phyloP scores from a whole-genome alignment of 805 yeast genomes.

The Kurtzmaniella cleridarum region DNA sequence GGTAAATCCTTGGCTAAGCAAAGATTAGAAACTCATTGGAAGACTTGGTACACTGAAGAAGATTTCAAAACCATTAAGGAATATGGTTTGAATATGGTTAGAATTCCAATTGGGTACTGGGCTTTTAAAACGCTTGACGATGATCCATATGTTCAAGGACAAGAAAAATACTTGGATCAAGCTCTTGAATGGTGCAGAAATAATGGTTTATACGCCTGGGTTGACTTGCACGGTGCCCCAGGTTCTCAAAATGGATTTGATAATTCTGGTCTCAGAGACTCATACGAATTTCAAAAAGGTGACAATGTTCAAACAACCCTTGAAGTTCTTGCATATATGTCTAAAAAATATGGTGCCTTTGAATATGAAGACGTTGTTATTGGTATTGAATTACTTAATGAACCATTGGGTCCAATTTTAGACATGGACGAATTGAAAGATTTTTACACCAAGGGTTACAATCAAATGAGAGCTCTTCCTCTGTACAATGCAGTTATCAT shows the following conservation, averaged over 20 bases:
- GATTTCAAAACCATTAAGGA: constrained; percentile 59
- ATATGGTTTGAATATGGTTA: constrained; percentile 74
- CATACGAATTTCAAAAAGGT: constrained; percentile 48
- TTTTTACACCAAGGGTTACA: constrained; percentile 62
- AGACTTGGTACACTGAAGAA: constrained; percentile 63
- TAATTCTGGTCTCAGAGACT: constrained; percentile 81
- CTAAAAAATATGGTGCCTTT: constrained; percentile 57
- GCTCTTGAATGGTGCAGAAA: constrained; percentile 73
- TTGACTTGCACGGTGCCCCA: constrained; percentile 94
- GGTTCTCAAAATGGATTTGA: constrained; percentile 97
- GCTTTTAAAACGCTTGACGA: constrained; percentile 57
- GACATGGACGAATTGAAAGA: constrained; percentile 53
- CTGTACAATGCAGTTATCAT: constrained; percentile 52
- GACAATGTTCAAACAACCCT: constrained; percentile 52
- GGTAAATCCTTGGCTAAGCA: constrained; percentile 55
- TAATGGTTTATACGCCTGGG: constrained; percentile 70
- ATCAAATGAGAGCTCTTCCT: constrained; percentile 52
- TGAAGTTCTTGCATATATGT: constrained; percentile 48
- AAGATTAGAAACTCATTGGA: constrained; percentile 68
- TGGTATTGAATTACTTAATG: constrained; percentile 84
- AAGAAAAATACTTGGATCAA: constrained; percentile 60
- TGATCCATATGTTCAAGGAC: constrained; percentile 90
- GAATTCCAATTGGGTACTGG: constrained; percentile 96
- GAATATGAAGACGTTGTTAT: constrained; percentile 66
- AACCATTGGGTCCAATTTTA: constrained; percentile 75